These are phyloP conservation scores for Phytophthora aleatoria DNA, from an alignment of 352 stramenopile genomes.

Conservation along the genomic window DNA sequence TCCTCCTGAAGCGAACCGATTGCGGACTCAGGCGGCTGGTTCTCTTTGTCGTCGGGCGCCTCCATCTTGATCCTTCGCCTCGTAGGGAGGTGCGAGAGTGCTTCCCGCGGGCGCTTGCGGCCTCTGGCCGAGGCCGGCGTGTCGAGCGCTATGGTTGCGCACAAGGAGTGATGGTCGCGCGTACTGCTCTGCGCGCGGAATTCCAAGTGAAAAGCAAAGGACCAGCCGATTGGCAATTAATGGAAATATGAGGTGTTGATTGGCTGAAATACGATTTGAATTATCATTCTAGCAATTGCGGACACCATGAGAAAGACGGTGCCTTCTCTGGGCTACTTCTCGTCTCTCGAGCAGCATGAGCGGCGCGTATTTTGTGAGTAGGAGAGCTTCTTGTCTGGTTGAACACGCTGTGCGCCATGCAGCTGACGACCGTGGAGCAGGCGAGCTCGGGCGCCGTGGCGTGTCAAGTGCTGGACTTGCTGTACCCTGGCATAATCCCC, in stretches of 20 bases:
- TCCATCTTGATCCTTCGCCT: conserved; percentile 40
- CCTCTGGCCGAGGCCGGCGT: conserved; percentile 7
- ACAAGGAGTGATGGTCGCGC: conserved; percentile 24
- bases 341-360: conserved; percentile 4
- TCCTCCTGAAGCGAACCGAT: conserved; percentile 21
- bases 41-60: conserved; percentile 46
- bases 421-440: conserved; percentile 96
- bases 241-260: not conserved
- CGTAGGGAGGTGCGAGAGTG: conserved; percentile 23
- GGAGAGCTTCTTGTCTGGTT: conserved; percentile 98
- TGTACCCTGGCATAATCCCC: conserved; percentile 92
- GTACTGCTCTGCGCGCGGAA: not conserved
- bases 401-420: conserved; percentile 93
- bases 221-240: conserved; percentile 7
- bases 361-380: conserved; percentile 89
- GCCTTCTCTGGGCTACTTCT: not conserved
- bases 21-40: conserved; percentile 30
- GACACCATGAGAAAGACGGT: conserved; percentile 4
- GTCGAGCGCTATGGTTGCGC: conserved; percentile 23
- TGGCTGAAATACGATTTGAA: conserved; percentile 4
- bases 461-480: conserved; percentile 95
- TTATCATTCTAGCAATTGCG: not conserved
- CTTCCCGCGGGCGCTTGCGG: conserved; percentile 43
- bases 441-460: conserved; percentile 94
- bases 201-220: conserved; percentile 3